phyloP scores from a whole-genome alignment of 75 land plant species.

The Cunninghamia lanceolata region DNA sequence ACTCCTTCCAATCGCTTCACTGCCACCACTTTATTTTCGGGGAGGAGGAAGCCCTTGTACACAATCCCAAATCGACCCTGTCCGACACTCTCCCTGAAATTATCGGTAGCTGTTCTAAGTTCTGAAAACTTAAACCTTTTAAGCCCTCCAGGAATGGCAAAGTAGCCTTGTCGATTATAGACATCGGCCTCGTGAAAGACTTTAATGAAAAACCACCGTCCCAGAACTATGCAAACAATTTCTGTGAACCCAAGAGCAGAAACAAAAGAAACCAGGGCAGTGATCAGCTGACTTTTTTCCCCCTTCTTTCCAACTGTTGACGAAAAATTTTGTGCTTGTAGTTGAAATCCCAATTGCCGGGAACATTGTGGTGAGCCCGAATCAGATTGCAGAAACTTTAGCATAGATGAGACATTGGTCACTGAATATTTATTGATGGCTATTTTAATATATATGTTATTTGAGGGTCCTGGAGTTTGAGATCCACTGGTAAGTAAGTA shows the following conservation, averaged over 20 bases:
- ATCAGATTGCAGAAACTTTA: too few species aligned
- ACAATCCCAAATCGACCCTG: slow-evolving; percentile 23
- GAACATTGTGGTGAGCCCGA: background rate
- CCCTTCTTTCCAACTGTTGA: slow-evolving; percentile 9
- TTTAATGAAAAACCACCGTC: slow-evolving; percentile 13
- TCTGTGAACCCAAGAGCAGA: slow-evolving; percentile 16
- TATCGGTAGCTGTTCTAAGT: slow-evolving; percentile 54
- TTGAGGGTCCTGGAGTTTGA: slow-evolving; percentile 4
- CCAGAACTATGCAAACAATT: slow-evolving; percentile 10
- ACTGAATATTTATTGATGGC: background rate
- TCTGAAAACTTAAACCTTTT: slow-evolving; percentile 43
- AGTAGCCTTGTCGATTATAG: slow-evolving; percentile 25
- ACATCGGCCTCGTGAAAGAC: background rate
- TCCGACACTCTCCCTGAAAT: slow-evolving; percentile 51
- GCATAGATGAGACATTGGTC: background rate
- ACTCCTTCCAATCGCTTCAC: too few species aligned
- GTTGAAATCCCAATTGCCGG: background rate
- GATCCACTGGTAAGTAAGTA: slow-evolving; percentile 30
- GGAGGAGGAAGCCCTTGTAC: too few species aligned
- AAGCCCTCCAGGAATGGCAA: slow-evolving; percentile 29
- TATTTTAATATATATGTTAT: slow-evolving; percentile 25
- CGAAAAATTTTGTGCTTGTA: background rate
- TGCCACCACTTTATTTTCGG: too few species aligned
- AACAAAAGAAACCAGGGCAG: slow-evolving; percentile 15
- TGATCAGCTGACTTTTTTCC: slow-evolving; percentile 9